Conservation (phyloP, 2,329 filamentous ascomycete species). For the Ilyonectria sp. region DNA sequence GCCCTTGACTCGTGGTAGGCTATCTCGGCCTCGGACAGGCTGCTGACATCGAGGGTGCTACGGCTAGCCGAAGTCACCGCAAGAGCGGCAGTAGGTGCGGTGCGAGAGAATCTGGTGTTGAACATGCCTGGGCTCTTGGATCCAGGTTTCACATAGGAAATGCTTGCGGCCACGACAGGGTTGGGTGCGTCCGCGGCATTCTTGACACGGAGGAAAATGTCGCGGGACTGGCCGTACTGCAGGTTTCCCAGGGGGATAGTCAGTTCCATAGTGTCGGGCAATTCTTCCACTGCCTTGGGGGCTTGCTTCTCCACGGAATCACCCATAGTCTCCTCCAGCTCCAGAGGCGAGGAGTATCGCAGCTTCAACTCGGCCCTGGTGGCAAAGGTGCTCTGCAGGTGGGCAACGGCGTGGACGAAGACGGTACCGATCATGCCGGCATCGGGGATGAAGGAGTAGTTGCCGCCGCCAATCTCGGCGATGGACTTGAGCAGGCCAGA, state of each 20-base stretch:
- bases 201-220: slow-evolving; percentile 63
- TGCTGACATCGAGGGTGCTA: slow-evolving; percentile 39
- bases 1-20: slow-evolving; percentile 69
- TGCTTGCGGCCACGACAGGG: slow-evolving; percentile 51
- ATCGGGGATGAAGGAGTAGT: slow-evolving; percentile 74
- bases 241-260: slow-evolving; percentile 65
- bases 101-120: slow-evolving; percentile 16
- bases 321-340: slow-evolving; percentile 58
- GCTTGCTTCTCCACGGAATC: slow-evolving; percentile 55
- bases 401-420: slow-evolving; percentile 74
- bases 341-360: slow-evolving; percentile 54
- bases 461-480: slow-evolving; percentile 69
- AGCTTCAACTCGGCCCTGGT: slow-evolving; percentile 62
- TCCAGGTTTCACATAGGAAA: slow-evolving; percentile 53
- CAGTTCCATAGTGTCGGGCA: slow-evolving; percentile 45
- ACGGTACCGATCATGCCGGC: slow-evolving; percentile 75
- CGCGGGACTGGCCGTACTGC: slow-evolving; percentile 73
- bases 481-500: slow-evolving; percentile 72
- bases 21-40: slow-evolving; percentile 52
- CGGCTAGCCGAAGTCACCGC: slow-evolving; percentile 23
- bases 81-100: neutral
- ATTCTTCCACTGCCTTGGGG: slow-evolving; percentile 34
- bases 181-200: slow-evolving; percentile 34
- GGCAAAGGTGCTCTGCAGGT: slow-evolving; percentile 72
- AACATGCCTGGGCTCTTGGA: slow-evolving; percentile 15